These are phyloP conservation scores for Penicillium brasilianum DNA, from an alignment of 2,329 filamentous ascomycete genomes.

Conservation along the genomic window DNA sequence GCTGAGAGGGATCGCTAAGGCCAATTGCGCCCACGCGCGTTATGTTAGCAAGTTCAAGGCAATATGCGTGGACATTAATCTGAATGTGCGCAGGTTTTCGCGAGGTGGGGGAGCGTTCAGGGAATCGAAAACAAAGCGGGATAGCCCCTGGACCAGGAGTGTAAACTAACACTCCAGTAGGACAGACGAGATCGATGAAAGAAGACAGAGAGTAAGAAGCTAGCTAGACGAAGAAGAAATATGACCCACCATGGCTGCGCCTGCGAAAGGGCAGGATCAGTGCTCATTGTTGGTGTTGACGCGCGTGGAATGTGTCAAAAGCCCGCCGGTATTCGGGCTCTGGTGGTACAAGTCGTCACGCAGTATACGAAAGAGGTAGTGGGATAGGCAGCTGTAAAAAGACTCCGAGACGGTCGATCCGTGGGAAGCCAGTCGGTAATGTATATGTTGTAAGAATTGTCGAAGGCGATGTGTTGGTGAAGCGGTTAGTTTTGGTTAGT, in stretches of 20 bases:
- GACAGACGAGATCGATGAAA: background rate
- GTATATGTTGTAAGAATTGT: conserved; percentile 6
- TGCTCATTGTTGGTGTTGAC: conserved; percentile 31
- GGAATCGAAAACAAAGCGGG: conserved; percentile 6
- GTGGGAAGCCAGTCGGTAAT: background rate
- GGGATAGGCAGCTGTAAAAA: background rate
- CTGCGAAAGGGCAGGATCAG: conserved; percentile 22
- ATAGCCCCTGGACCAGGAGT: conserved; percentile 15
- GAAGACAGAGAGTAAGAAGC: background rate
- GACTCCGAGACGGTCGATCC: background rate
- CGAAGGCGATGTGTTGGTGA: conserved; percentile 8
- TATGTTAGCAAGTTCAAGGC: conserved; percentile 19
- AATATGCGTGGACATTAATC: background rate
- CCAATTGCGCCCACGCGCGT: conserved; percentile 9
- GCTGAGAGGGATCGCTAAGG: conserved; percentile 17
- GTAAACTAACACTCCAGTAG: background rate
- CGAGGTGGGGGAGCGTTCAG: background rate
- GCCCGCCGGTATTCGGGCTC: conserved; percentile 15
- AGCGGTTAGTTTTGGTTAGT: conserved; percentile 2
- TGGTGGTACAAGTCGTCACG: background rate
- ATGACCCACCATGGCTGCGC: conserved; percentile 27
- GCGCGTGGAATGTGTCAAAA: conserved; percentile 34
- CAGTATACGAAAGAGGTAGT: background rate
- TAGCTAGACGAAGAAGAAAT: conserved; percentile 3
- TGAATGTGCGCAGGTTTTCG: background rate